A percentile compares a stretch with the other conserved stretches of the same genome.
phyloP scores from a whole-genome alignment of 129 eudicot genomes.

The Kitagawia praeruptora region DNA sequence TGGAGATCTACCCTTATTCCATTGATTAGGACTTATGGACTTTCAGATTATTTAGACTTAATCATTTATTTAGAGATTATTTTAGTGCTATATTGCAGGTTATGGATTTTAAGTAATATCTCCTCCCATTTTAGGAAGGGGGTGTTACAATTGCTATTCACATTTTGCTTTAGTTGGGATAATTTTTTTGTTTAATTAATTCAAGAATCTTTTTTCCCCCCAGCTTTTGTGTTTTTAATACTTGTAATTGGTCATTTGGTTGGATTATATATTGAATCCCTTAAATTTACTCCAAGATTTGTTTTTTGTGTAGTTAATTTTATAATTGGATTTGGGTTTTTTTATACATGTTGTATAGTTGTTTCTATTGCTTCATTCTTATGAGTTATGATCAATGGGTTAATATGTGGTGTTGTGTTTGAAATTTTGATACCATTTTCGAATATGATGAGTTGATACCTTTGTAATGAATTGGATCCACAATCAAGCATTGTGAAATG shows the following conservation, averaged over 20 bases:
- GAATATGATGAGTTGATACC: not conserved
- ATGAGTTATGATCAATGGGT: not conserved
- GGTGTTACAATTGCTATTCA: too few species aligned
- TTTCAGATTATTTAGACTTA: too few species aligned
- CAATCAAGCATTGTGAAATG: not conserved
- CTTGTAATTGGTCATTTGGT: not conserved
- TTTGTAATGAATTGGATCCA: not conserved
- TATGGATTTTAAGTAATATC: too few species aligned
- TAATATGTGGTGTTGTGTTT: not conserved
- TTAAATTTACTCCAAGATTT: not conserved
- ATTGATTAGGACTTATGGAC: too few species aligned
- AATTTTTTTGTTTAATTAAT: not conserved
- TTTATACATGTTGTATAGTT: not conserved
- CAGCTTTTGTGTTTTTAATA: not conserved
- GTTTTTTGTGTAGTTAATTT: not conserved
- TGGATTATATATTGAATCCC: too few species aligned
- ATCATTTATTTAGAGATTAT: too few species aligned
- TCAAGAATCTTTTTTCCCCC: not conserved
- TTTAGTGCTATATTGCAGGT: too few species aligned
- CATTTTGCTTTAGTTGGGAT: not conserved
- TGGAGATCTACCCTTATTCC: too few species aligned
- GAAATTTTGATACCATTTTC: constrained; percentile 8
- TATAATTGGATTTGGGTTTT: not conserved
- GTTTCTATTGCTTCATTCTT: too few species aligned
- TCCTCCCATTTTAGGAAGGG: too few species aligned